phyloP scores from a whole-genome alignment of 106 monocot genomes.

The Dendrobium huoshanense region DNA sequence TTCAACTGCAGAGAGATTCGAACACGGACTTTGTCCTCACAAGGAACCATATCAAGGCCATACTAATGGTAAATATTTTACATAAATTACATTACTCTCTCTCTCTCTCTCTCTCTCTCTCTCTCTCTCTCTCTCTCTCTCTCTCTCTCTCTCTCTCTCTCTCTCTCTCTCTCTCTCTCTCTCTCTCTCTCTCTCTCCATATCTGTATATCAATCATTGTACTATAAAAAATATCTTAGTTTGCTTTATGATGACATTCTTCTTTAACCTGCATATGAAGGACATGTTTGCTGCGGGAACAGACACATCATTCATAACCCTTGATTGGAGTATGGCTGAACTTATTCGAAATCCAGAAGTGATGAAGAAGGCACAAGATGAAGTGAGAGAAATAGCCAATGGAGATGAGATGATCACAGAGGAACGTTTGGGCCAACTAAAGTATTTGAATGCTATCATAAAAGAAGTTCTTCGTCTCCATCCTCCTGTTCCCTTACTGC shows the following conservation, averaged over 20 bases:
- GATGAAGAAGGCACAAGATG: constrained; percentile 11
- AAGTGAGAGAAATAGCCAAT: constrained; percentile 4
- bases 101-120: too few species aligned
- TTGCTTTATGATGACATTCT: too few species aligned
- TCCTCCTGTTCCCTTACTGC: not conserved
- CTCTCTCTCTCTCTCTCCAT: too few species aligned
- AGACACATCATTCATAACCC: constrained; percentile 6
- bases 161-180: too few species aligned
- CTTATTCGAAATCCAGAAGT: constrained; percentile 1
- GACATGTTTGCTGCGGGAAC: constrained; percentile 18
- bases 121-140: too few species aligned
- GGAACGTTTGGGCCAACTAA: constrained; percentile 2
- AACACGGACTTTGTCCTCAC: not conserved
- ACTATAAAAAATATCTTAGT: too few species aligned
- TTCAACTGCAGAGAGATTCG: constrained; percentile 17
- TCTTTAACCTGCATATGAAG: not conserved
- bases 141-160: too few species aligned
- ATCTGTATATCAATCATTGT: too few species aligned
- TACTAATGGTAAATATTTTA: constrained; percentile 16
- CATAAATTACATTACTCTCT: too few species aligned
- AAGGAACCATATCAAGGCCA: constrained; percentile 14
- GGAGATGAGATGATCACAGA: not conserved
- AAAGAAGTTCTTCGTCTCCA: constrained; percentile 4
- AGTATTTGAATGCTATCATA: constrained; percentile 5
- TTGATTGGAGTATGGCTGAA: constrained; percentile 16